Evolutionary conservation across 768 basidiomycete genomes (phyloP).

Genomic region (Baorangia bicolor): DNA sequence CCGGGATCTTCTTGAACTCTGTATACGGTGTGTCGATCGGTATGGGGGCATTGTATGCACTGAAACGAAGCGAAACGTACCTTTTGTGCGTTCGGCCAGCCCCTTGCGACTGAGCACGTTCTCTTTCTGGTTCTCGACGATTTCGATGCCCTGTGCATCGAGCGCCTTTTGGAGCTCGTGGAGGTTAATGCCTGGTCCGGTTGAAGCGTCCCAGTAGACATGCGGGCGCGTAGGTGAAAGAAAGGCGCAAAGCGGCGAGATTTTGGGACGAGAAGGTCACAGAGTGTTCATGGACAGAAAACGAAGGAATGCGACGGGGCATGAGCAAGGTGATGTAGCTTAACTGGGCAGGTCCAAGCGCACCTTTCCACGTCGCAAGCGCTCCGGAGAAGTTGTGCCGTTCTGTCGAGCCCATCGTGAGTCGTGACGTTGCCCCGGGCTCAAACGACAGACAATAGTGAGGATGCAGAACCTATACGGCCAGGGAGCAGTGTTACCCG

Average conservation of each 20-base stretch:
- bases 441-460: not conserved
- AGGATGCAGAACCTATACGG: not conserved
- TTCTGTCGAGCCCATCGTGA: conserved; percentile 40
- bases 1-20: conserved; percentile 97
- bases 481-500: not conserved
- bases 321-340: conserved; percentile 2
- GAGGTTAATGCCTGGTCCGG: conserved; percentile 72
- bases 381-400: conserved; percentile 88
- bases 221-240: not conserved
- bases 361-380: conserved; percentile 89
- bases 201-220: not conserved
- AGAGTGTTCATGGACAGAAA: not conserved
- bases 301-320: not conserved
- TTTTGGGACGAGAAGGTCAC: not conserved
- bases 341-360: conserved; percentile 8
- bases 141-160: conserved; percentile 88
- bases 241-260: not conserved
- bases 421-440: conserved; percentile 8
- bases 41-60: not conserved
- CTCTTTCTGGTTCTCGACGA: conserved; percentile 99
- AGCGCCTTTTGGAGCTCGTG: conserved; percentile 90
- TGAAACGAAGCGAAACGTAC: conserved; percentile 35
- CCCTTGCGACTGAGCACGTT: conserved; percentile 91
- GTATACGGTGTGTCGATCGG: not conserved
- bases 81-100: conserved; percentile 94